Evolutionary conservation across 768 basidiomycete species (phyloP).

Genomic region (Suillus subaureus): DNA sequence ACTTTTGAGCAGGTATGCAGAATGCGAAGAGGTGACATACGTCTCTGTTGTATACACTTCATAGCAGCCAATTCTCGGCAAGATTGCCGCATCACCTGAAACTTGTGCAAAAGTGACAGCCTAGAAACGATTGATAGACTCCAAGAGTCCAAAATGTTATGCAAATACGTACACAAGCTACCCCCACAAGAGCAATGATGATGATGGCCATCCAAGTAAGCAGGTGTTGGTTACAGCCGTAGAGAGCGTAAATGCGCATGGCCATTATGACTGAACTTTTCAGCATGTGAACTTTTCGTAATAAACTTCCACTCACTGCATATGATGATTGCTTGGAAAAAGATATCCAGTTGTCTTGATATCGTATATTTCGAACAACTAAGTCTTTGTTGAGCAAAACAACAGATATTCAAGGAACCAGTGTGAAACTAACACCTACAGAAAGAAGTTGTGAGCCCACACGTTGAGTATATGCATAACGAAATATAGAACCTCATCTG

Average conservation of each 20-base stretch:
- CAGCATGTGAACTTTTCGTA: not conserved
- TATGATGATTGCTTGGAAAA: not conserved
- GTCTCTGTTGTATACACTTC: conserved; percentile 5
- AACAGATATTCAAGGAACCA: not conserved
- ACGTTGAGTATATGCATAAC: not conserved
- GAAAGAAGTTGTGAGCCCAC: not conserved
- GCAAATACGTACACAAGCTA: conserved; percentile 38
- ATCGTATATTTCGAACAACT: not conserved
- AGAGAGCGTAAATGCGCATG: conserved; percentile 54
- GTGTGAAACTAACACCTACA: conserved; percentile 3
- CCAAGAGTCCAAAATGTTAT: not conserved
- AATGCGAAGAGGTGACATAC: conserved; percentile 32
- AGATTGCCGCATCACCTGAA: conserved; percentile 44
- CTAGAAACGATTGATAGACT: not conserved
- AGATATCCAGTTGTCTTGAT: not conserved
- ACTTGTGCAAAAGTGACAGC: conserved; percentile 43
- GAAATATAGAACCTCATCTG: not conserved
- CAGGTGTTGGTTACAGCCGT: conserved; percentile 42
- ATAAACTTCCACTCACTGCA: not conserved
- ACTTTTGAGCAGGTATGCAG: conserved; percentile 27
- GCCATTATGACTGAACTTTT: conserved; percentile 42
- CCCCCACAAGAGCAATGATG: conserved; percentile 30
- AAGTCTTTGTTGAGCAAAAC: not conserved
- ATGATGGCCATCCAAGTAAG: conserved; percentile 37
- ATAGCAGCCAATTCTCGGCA: conserved; percentile 32